Percentiles rank a stretch among this genome's conserved stretches.
Conservation (phyloP, 257 asterid species). For the Solanum sejunctum region DNA sequence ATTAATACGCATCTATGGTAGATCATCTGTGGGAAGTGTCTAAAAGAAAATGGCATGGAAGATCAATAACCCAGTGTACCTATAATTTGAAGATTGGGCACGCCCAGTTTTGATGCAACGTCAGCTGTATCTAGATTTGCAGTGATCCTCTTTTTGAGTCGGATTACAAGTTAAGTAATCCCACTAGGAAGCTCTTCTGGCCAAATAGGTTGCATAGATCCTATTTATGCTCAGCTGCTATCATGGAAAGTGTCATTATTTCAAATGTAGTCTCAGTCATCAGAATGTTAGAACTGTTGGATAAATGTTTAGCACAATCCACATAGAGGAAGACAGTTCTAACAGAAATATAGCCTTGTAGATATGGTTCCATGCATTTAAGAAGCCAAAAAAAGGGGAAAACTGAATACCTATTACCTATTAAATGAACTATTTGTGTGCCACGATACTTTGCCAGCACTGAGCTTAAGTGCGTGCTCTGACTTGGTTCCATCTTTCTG, state of each 20-base stretch:
- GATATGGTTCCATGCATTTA: not conserved
- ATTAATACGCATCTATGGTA: not conserved
- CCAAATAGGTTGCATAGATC: not conserved
- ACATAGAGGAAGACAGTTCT: not conserved
- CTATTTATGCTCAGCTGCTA: not conserved
- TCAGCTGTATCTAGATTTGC: not conserved
- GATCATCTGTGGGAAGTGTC: not conserved
- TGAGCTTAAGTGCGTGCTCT: not conserved
- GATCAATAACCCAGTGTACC: not conserved
- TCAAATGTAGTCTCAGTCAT: not conserved
- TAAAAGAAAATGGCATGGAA: not conserved
- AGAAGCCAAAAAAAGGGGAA: not conserved
- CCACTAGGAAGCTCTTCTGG: not conserved
- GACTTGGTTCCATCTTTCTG: not conserved
- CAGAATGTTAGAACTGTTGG: not conserved
- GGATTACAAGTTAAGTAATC: not conserved
- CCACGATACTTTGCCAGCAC: not conserved
- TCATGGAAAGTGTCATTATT: not conserved
- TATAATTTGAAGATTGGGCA: not conserved
- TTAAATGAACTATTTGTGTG: not conserved
- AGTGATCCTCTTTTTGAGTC: not conserved
- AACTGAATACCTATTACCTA: not conserved
- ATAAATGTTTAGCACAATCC: not conserved
- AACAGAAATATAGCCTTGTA: not conserved
- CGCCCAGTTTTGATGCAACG: not conserved